Percentiles rank a stretch among this genome's conserved stretches.
Conservation (phyloP, 768 basidiomycete species). For the Cystobasidium onofrii region DNA sequence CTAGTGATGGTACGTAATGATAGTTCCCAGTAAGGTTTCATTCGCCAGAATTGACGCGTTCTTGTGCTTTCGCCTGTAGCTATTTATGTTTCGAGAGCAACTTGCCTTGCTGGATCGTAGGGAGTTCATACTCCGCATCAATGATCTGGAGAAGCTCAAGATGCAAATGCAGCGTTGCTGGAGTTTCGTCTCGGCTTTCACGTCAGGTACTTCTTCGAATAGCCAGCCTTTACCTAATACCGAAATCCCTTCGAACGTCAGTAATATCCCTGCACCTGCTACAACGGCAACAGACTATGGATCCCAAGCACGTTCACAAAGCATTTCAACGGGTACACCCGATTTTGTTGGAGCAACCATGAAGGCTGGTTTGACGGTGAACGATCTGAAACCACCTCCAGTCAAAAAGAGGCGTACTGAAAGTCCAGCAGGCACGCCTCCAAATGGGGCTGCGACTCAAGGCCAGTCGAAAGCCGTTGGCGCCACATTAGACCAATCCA, state of each 20-base stretch:
- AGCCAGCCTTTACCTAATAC: not conserved
- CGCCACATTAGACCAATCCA: slow-evolving; percentile 21
- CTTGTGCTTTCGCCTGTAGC: slow-evolving; percentile 2
- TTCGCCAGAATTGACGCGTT: not conserved
- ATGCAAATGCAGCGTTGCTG: slow-evolving; percentile 39
- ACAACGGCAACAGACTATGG: not conserved
- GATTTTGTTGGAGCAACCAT: slow-evolving; percentile 11
- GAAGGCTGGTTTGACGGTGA: slow-evolving; percentile 33
- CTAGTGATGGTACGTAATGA: slow-evolving; percentile 35
- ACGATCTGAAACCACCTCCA: slow-evolving; percentile 40
- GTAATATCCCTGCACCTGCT: not conserved
- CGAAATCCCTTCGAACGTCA: not conserved
- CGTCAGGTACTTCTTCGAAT: not conserved
- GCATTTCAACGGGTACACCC: not conserved
- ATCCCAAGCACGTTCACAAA: slow-evolving; percentile 19
- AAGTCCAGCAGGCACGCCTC: slow-evolving; percentile 29
- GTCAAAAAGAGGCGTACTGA: slow-evolving; percentile 35
- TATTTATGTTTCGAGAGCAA: slow-evolving; percentile 39
- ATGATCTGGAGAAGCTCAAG: slow-evolving; percentile 35
- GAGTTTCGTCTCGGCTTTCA: slow-evolving; percentile 35
- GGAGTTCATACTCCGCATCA: slow-evolving; percentile 37
- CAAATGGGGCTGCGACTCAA: not conserved
- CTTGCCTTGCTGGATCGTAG: slow-evolving; percentile 20
- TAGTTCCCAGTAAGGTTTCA: not conserved
- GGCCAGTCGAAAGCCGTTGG: not conserved